These are phyloP conservation scores for Metarhizium anisopliae DNA, from an alignment of 2,329 filamentous ascomycete species.

Conservation along the genomic window DNA sequence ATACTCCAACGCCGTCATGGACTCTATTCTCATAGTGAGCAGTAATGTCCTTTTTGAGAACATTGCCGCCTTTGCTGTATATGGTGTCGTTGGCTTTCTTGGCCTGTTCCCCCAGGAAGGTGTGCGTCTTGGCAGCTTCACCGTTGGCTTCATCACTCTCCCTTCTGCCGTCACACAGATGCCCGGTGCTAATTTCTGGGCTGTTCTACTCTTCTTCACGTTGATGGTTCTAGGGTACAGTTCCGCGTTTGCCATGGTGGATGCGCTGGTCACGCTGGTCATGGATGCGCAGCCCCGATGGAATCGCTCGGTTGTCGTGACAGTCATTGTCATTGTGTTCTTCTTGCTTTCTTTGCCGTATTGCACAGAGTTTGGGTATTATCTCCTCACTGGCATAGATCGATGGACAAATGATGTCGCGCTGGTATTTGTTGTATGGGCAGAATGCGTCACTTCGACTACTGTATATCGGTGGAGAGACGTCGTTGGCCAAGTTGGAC, in stretches of 20 bases:
- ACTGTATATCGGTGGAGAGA: constrained; percentile 44
- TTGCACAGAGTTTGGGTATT: constrained; percentile 49
- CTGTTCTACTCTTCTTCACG: constrained; percentile 48
- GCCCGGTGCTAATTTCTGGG: constrained; percentile 50
- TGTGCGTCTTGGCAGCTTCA: constrained; percentile 42
- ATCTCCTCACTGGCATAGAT: constrained; percentile 45
- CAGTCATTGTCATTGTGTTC: constrained; percentile 35
- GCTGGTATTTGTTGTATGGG: constrained; percentile 45
- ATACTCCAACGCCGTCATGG: constrained; percentile 50
- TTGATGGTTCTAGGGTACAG: constrained; percentile 49
- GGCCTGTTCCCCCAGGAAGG: constrained; percentile 25
- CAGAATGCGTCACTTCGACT: constrained; percentile 42
- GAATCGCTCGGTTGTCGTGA: constrained; percentile 40
- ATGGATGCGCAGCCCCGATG: constrained; percentile 41
- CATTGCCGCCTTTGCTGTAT: constrained; percentile 37
- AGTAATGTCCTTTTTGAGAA: constrained; percentile 50
- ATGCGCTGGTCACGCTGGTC: constrained; percentile 43
- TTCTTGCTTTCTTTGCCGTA: constrained; percentile 47
- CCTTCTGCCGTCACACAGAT: constrained; percentile 47
- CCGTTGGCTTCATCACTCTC: constrained; percentile 48
- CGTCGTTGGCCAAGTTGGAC: constrained; percentile 33
- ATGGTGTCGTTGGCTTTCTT: constrained; percentile 45
- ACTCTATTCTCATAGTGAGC: constrained; percentile 44
- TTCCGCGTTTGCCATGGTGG: constrained; percentile 51
- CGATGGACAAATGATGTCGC: constrained; percentile 47